phyloP scores from a whole-genome alignment of 495 filamentous ascomycete genomes.

The Penicillium lividum region DNA sequence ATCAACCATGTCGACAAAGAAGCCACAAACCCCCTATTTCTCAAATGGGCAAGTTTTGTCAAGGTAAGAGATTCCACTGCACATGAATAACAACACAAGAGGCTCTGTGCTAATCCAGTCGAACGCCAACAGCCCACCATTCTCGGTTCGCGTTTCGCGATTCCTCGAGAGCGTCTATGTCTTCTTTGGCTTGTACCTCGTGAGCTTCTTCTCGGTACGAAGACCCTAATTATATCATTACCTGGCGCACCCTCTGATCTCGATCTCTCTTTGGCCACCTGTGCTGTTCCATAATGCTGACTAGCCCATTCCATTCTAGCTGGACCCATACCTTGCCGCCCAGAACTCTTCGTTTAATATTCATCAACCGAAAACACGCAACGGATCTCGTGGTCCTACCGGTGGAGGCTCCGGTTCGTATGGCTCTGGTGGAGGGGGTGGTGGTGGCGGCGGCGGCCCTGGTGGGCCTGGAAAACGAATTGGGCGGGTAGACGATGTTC shows the following conservation, averaged over 20 bases:
- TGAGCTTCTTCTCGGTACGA: conserved; percentile 46
- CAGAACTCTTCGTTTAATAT: conserved; percentile 66
- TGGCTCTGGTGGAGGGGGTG: conserved; percentile 31
- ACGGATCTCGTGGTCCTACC: conserved; percentile 20
- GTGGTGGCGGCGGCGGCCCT: conserved; percentile 27
- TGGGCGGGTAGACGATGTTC: conserved; percentile 45
- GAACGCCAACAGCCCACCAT: conserved; percentile 38
- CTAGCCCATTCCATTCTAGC: conserved; percentile 36
- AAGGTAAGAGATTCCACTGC: conserved; percentile 23
- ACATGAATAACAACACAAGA: conserved; percentile 11
- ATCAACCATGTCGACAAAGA: conserved; percentile 33
- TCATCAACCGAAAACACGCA: conserved; percentile 21
- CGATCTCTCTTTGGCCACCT: neutral
- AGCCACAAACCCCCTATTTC: conserved; percentile 33
- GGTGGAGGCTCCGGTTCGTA: conserved; percentile 31
- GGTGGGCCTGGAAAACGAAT: conserved; percentile 35
- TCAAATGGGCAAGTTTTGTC: conserved; percentile 41
- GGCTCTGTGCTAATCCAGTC: conserved; percentile 27
- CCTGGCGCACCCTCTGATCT: neutral
- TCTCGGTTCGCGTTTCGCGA: conserved; percentile 44
- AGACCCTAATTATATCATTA: neutral
- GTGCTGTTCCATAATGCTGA: conserved; percentile 17
- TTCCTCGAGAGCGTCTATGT: conserved; percentile 47
- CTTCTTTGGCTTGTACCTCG: conserved; percentile 45
- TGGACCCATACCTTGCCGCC: conserved; percentile 66